A percentile compares a stretch with the other conserved stretches of the same genome.
Conservation (phyloP, 2,329 filamentous ascomycete species). For the Cytospora chrysosperma region DNA sequence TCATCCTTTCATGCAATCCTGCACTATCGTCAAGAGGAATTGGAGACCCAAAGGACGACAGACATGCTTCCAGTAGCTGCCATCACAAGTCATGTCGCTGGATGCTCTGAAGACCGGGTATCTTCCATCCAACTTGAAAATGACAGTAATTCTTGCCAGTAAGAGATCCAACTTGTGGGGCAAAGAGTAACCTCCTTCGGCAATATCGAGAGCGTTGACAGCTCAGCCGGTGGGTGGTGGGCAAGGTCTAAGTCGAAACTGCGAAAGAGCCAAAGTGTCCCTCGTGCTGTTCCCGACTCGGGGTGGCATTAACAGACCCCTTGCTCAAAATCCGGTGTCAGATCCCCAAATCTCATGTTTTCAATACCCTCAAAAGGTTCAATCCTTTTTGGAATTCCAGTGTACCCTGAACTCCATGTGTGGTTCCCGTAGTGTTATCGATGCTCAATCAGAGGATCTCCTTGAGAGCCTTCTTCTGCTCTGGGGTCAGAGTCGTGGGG, state of each 20-base stretch:
- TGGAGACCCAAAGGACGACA: slow-evolving; percentile 5
- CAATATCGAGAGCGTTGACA: not conserved
- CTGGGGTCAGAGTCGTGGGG: slow-evolving; percentile 70
- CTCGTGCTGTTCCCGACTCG: not conserved
- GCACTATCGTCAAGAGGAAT: not conserved
- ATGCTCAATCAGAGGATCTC: slow-evolving; percentile 64
- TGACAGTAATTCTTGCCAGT: too few relatives aligned
- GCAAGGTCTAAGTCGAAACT: not conserved
- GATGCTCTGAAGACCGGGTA: not conserved
- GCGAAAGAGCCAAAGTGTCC: not conserved
- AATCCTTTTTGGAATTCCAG: not conserved
- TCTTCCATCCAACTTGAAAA: not conserved
- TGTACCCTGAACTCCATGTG: not conserved
- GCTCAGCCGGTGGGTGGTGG: not conserved
- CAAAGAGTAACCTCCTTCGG: not conserved
- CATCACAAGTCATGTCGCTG: not conserved
- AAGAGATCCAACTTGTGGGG: not conserved
- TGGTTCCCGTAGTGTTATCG: not conserved
- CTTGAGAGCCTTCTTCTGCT: slow-evolving; percentile 78
- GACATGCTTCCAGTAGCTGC: not conserved
- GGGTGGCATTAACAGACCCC: not conserved
- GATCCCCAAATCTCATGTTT: slow-evolving; percentile 1
- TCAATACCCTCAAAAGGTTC: not conserved
- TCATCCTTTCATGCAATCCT: slow-evolving; percentile 19
- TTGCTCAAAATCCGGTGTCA: not conserved